Evolutionary conservation across 371 early-diverging fungal species (phyloP), one percentile per base, ranked within the genome.

Genomic region (Saksenaea vasiformis): DNA sequence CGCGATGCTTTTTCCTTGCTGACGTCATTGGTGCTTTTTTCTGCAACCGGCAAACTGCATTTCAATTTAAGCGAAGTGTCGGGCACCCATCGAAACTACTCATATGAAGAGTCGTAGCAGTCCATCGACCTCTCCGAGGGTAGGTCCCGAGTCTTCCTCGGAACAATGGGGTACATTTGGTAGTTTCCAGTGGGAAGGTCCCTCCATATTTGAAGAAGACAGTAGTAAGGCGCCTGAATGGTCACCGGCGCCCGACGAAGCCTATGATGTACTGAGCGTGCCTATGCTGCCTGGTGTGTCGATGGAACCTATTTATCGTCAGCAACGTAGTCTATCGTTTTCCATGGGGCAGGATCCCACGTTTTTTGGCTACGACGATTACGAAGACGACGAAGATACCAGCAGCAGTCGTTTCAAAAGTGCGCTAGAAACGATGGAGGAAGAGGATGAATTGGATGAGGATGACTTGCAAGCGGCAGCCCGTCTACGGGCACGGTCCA

Each of bases 371-470:
- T 71, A 68, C 27, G 62, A 65, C 24, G 65, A 72, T 24, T 60
- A 66, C 14, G 59, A 66, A 26, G 71, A 70, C n/a, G 60, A 35
- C 22, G 28, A 57, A n/a, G 37, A 53, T 27, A 19, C 15, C n/a
- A 38, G 38, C 58, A 36, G 22, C 19, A 47, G 35, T 13, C 41
- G 54, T 14, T 71, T 66, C 35, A 73, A 69, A 19, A 66, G 57
- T 7, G 70, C 74, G 19, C 57, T 80, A 24, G 73, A 72, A 10
- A 72, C 79, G 5, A 82, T 78, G 77, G 66, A 57, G 14, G 79
- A 82, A 58, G 83, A 79, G 28, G 73, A 78, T 15, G 74, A 78
- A 38, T 60, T 56, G 54, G 61, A 54, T n/a, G 65, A 36, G 31
- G 71, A 71, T 31, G 69, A 67, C 1, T 47, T 66, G 27, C 67